A percentile compares a stretch with the other conserved stretches of the same genome.
Evolutionary conservation across 257 asterid species (phyloP).

Genomic region (Solanum megistacrolobum): DNA sequence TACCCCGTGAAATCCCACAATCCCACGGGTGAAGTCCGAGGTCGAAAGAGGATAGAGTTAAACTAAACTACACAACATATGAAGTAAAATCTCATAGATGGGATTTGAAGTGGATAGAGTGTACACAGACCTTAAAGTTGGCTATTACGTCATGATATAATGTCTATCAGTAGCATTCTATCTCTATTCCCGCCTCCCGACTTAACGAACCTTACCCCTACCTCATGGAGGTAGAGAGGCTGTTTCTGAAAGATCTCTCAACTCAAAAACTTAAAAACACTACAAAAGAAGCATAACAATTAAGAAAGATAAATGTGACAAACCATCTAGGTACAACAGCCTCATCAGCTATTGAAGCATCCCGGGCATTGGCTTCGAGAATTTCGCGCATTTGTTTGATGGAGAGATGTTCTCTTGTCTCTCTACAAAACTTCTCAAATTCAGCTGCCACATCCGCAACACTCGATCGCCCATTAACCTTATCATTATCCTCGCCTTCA

Average conservation of each 20-base stretch:
- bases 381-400: conserved; percentile 67
- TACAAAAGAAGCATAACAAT: background rate
- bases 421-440: conserved; percentile 54
- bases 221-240: background rate
- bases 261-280: background rate
- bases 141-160: background rate
- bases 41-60: background rate
- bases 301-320: background rate
- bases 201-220: background rate
- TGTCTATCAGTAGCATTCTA: background rate
- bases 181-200: background rate
- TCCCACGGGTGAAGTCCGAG: background rate
- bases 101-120: background rate
- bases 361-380: conserved; percentile 60
- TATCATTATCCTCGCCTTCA: conserved; percentile 2
- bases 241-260: background rate
- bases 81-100: background rate
- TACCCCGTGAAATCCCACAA: background rate
- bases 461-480: conserved; percentile 16
- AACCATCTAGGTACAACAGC: conserved; percentile 88
- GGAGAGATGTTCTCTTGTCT: conserved; percentile 51
- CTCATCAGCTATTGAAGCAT: conserved; percentile 37
- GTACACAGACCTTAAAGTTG: background rate
- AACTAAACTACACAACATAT: background rate
- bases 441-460: conserved; percentile 35